These are phyloP conservation scores for Hura crepitans DNA, from an alignment of 441 rosid species.

Conservation along the genomic window DNA sequence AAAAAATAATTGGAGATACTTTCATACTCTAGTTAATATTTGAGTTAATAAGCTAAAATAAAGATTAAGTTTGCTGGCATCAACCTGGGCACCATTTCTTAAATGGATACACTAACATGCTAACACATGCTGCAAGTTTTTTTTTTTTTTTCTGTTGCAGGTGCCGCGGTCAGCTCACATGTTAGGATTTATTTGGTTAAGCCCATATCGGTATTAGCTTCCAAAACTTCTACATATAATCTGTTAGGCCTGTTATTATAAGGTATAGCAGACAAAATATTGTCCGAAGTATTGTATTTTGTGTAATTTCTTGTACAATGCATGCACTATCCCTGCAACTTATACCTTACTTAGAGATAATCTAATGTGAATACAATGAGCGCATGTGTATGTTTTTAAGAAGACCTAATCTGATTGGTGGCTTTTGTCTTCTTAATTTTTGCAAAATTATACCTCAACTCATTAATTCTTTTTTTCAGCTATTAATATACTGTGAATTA, in stretches of 20 bases:
- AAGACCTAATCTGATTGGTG: no score
- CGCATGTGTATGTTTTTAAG: no score
- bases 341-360: neutral
- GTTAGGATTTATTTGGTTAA: slow-evolving; percentile 1
- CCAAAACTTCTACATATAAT: neutral
- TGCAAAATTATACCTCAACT: neutral
- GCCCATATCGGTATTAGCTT: no score
- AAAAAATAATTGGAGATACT: neutral
- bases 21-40: neutral
- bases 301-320: neutral
- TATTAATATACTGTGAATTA: neutral
- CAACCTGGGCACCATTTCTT: neutral
- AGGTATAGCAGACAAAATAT: no score
- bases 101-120: neutral
- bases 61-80: neutral
- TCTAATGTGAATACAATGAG: no score
- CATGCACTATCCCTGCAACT: neutral
- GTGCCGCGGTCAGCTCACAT: neutral
- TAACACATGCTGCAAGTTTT: neutral
- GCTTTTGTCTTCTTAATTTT: no score
- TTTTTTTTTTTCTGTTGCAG: neutral
- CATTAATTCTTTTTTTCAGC: no score
- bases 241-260: neutral
- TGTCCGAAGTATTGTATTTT: neutral
- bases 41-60: no score